phyloP scores from a whole-genome alignment of 768 basidiomycete genomes.

The Auricularia heimuer region DNA sequence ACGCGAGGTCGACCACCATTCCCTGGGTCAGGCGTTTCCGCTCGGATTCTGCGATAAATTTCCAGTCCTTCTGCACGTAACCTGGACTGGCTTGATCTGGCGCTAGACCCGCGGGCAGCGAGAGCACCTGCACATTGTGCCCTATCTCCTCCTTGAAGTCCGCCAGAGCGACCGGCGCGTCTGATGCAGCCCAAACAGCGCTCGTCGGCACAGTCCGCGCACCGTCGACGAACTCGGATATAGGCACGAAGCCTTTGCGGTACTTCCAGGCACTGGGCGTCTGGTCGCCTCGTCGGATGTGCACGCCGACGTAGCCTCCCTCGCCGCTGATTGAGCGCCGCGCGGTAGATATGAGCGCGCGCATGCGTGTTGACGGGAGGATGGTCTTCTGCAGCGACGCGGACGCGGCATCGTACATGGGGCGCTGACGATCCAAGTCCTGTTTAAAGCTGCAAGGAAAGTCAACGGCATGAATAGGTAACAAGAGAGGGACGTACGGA shows the following conservation, averaged over 20 bases:
- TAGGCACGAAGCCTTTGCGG: conserved; percentile 35
- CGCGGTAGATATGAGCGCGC: conserved; percentile 38
- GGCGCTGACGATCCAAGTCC: conserved; percentile 37
- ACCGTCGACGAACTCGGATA: conserved; percentile 37
- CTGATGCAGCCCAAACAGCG: conserved; percentile 50
- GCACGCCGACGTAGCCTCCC: conserved; percentile 40
- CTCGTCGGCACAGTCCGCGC: conserved; percentile 23
- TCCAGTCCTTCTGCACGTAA: conserved; percentile 48
- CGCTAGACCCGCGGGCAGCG: conserved; percentile 36
- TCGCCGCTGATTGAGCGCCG: conserved; percentile 32
- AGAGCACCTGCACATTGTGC: conserved; percentile 30
- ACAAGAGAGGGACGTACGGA: conserved; percentile 33
- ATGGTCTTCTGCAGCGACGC: conserved; percentile 45
- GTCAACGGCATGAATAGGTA: background rate
- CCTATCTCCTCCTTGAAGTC: conserved; percentile 35
- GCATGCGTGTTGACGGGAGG: conserved; percentile 37
- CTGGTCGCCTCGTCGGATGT: conserved; percentile 56
- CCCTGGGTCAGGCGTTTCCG: conserved; percentile 47
- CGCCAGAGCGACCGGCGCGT: conserved; percentile 35
- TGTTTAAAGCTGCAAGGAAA: background rate
- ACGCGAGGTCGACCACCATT: conserved; percentile 58
- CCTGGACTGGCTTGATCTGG: conserved; percentile 34
- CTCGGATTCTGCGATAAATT: conserved; percentile 27
- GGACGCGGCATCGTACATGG: conserved; percentile 38
- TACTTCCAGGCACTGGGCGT: conserved; percentile 36